Conservation (phyloP, 495 filamentous ascomycete genomes). For the Jackrogersella minutella region DNA sequence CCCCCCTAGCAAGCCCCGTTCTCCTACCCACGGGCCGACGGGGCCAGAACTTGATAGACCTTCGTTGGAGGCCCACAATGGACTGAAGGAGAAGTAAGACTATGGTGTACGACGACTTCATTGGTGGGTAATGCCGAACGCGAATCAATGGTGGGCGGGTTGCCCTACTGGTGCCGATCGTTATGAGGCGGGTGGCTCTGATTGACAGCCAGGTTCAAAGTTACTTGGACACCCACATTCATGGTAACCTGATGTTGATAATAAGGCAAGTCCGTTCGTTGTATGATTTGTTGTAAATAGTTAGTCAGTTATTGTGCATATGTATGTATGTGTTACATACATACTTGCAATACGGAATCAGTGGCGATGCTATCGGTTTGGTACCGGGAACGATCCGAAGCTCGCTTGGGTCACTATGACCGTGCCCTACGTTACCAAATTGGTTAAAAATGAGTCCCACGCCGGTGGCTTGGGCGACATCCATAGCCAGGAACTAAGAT, state of each 20-base stretch:
- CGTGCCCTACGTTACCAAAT: background rate
- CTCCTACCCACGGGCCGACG: constrained; percentile 8
- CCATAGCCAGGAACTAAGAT: background rate
- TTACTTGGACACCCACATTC: constrained; percentile 2
- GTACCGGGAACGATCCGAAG: constrained; percentile 19
- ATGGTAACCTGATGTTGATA: constrained; percentile 6
- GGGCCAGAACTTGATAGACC: constrained; percentile 24
- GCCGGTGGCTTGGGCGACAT: background rate
- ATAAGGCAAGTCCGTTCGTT: background rate
- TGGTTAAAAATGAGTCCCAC: constrained; percentile 25
- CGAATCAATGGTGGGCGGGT: background rate
- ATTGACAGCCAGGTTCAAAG: constrained; percentile 6
- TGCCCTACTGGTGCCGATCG: constrained; percentile 12
- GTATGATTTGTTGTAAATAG: too few relatives aligned
- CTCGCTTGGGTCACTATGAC: constrained; percentile 10
- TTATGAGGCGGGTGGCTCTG: constrained; percentile 10
- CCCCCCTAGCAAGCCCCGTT: background rate
- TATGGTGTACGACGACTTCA: background rate
- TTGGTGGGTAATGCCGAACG: constrained; percentile 15
- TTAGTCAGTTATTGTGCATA: too few relatives aligned
- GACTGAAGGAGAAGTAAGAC: background rate
- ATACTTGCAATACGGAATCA: background rate
- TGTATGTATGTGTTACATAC: background rate
- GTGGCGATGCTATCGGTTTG: constrained; percentile 5
- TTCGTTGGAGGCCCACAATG: background rate